Base-by-base conservation (phyloP, 2,329 filamentous ascomycete species). In the Aspergillus sp. region DNA sequence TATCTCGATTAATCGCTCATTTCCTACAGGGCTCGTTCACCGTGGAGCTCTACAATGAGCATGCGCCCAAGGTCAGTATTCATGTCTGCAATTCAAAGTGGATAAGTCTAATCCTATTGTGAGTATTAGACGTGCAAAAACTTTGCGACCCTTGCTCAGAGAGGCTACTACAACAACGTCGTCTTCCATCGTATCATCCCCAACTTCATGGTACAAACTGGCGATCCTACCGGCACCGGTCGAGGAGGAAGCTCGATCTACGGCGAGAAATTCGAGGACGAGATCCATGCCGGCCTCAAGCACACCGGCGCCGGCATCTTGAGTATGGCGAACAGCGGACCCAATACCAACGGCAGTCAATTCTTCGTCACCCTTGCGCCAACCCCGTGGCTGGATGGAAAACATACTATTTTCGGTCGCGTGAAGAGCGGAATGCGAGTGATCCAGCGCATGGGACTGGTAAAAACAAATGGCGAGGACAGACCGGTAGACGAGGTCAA, bases 281-380 rank as follows among this genome's bases (percentile, higher is more conserved):
- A 99, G 82, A 94, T 98, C 68, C 81, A 84, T 51, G 78, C 87
- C 2, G 80, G 81, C 4, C 81, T 99, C 56, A 95, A 94, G 73
- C 95, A 99, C 80, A 96, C 92, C 0, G 94, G 94, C 42, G 93
- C 94, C 4, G 94, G 94, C 1, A 83, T 98, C n/a, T 80, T 99
- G 68, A 92, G 88, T 78, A 99, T 99, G 95, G 95, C 95, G 60
- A 99, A 99, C 78, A 87, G 88, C 16, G 95, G 95, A 0, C 91
- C 91, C 9, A 87, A 98, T 75, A 96, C 94, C 39, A 98, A 98
- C 75, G 94, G 94, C 22, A 91, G 87, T 59, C 95, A 98, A 78
- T 99, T 98, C 78, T 98, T 98, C 74, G 87, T 99, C 66, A 98
- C 95, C 0, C 82, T 98, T 36, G 94, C 92, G 7, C 94, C 94